Conservation (phyloP, 2,329 filamentous ascomycete species). For the Epichloe gansuensis region DNA sequence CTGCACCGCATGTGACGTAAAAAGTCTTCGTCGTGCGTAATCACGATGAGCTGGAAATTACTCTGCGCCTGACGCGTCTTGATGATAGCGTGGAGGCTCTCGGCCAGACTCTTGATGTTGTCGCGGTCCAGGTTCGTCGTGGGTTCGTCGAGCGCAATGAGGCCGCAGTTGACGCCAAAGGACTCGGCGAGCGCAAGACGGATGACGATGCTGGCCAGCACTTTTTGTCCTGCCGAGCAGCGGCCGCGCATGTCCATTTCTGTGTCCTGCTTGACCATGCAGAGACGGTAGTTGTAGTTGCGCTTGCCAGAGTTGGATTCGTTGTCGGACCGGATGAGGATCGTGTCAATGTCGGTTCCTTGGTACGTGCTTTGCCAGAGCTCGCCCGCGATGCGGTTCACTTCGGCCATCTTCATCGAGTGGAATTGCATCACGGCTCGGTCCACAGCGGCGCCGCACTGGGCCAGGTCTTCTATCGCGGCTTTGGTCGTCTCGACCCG, state of each 20-base stretch:
- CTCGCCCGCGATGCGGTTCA: conserved; percentile 88
- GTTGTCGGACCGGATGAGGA: conserved; percentile 84
- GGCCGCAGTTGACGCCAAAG: conserved; percentile 88
- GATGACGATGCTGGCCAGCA: conserved; percentile 94
- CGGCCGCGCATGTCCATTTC: conserved; percentile 99
- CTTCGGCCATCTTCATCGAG: conserved; percentile 92
- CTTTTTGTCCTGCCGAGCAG: conserved; percentile 92
- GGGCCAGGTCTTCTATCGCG: conserved; percentile 76
- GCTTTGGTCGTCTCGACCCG: conserved; percentile 85
- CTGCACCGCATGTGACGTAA: conserved; percentile 83
- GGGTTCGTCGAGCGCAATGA: conserved; percentile 93
- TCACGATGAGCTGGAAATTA: conserved; percentile 97
- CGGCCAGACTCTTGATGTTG: conserved; percentile 83
- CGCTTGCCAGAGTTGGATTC: conserved; percentile 62
- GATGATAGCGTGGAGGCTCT: conserved; percentile 80
- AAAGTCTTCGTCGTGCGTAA: conserved; percentile 98
- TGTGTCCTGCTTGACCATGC: conserved; percentile 93
- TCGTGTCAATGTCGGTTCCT: conserved; percentile 93
- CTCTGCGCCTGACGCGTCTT: conserved; percentile 66
- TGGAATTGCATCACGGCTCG: conserved; percentile 98
- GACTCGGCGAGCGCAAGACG: conserved; percentile 90
- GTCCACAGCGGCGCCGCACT: conserved; percentile 74
- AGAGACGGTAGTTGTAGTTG: conserved; percentile 92
- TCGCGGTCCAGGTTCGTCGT: conserved; percentile 93
- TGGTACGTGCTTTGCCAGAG: conserved; percentile 97